Evolutionary conservation across 1,139 yeast species (phyloP), one percentile per base, ranked within the genome.

Genomic region (Blastobotrys proliferans): DNA sequence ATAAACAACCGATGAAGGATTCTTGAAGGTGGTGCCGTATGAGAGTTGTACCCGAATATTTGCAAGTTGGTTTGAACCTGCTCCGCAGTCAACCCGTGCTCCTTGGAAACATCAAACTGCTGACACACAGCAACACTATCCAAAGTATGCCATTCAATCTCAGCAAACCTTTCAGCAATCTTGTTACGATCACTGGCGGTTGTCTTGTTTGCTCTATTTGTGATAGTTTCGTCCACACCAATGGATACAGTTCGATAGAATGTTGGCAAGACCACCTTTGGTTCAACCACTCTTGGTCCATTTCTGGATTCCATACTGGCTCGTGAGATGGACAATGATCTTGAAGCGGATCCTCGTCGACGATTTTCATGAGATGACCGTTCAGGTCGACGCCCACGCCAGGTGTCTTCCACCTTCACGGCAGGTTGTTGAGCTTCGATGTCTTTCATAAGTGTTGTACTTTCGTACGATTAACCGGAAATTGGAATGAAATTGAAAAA

Each of bases 211-310:
- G 6, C 26, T 27, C 42, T 14, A 11, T 22, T 16, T 4, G 42
- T 41, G n/a, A 29, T 18, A 11, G 17, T 17, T 21, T 41, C 45
- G 25, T 41, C 45, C 17, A 41, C 42, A 22, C 42, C 45, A 31
- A 41, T 38, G 13, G 42, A 38, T 11, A 38, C 45, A 29, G 41
- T 31, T 17, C 45, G 41, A 22, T 38, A 41, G 5, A 41, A n/a
- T 4, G 45, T 33, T 25, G 45, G 45, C 19, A 41, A 32, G 9
- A 22, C 26, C 26, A 22, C 8, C 26, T 41, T 38, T 8, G 45
- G 45, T 21, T 41, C 42, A 6, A 14, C 29, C 16, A 35, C 38
- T n/a, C 30, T 20, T 17, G 17, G n/a, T n/a, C n/a, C n/a, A n/a
- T n/a, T n/a, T n/a, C n/a, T n/a, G n/a, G n/a, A n/a, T 17, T 14